These are phyloP conservation scores for Candida buenavistaensis DNA, from an alignment of 1,139 yeast genomes.

Conservation along the genomic window DNA sequence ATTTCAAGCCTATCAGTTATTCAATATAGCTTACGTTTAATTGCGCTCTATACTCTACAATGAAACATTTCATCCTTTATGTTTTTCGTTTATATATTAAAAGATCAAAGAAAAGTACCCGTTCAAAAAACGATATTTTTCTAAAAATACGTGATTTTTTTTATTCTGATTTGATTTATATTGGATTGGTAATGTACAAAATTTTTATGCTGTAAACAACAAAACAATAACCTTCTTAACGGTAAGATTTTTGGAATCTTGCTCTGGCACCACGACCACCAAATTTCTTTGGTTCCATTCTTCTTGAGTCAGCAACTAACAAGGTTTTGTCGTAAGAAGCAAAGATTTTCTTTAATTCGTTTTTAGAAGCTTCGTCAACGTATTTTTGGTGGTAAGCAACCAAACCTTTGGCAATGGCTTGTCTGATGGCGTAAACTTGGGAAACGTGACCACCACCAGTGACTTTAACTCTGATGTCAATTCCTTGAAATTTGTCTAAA, in stretches of 20 bases:
- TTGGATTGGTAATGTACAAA: conserved; percentile 8
- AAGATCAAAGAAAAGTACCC: no score
- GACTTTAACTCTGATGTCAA: conserved; percentile 98
- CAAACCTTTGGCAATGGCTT: conserved; percentile 99
- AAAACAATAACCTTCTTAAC: conserved; percentile 55
- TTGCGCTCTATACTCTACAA: not conserved
- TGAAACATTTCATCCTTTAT: no score
- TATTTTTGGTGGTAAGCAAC: conserved; percentile 99
- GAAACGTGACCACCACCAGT: conserved; percentile 99
- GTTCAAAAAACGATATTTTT: conserved; percentile 11
- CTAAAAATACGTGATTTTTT: conserved; percentile 3
- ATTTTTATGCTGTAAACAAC: no score
- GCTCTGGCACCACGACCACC: conserved; percentile 99
- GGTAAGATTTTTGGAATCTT: conserved; percentile 99
- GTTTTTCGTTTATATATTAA: no score
- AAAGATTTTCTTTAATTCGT: conserved; percentile 98
- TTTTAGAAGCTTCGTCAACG: conserved; percentile 99
- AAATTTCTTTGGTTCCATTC: conserved; percentile 99
- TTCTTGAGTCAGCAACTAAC: conserved; percentile 99
- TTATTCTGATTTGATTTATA: no score
- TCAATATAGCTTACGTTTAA: no score
- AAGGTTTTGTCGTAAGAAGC: conserved; percentile 98
- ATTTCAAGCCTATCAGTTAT: no score
- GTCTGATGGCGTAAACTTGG: conserved; percentile 99
- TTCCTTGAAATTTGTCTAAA: conserved; percentile 96